Conservation (phyloP, 768 basidiomycete species). For the Hemileccinum rubropunctum region DNA sequence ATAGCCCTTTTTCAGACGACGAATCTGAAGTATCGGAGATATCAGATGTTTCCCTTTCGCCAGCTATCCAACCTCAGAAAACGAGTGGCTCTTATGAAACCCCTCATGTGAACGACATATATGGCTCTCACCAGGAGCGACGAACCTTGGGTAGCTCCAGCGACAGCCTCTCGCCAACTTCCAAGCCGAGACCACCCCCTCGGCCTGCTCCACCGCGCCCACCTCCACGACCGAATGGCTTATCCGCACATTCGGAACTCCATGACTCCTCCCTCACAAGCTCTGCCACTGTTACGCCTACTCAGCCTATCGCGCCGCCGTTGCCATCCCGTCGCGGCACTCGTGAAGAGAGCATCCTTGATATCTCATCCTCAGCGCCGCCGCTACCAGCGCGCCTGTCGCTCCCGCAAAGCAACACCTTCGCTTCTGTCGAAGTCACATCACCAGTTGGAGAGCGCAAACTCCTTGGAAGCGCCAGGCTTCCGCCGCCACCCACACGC, state of each 20-base stretch:
- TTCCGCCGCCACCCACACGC: slow-evolving; percentile 75
- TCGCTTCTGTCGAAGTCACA: slow-evolving; percentile 16
- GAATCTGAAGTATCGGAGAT: slow-evolving; percentile 29
- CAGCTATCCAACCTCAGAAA: slow-evolving; percentile 5
- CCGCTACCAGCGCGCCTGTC: slow-evolving; percentile 38
- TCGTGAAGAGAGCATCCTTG: slow-evolving; percentile 9
- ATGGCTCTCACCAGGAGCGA: slow-evolving; percentile 4
- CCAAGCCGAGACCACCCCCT: slow-evolving; percentile 23
- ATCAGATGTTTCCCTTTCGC: slow-evolving; percentile 13
- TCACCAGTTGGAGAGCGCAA: slow-evolving; percentile 26
- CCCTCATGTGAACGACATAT: background rate
- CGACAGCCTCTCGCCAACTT: slow-evolving; percentile 12
- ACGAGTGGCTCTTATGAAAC: slow-evolving; percentile 3
- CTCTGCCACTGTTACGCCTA: slow-evolving; percentile 8
- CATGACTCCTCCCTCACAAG: background rate
- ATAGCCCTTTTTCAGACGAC: slow-evolving; percentile 32
- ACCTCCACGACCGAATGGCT: slow-evolving; percentile 13
- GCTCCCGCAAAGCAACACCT: background rate
- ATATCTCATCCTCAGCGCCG: slow-evolving; percentile 14
- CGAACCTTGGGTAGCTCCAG: slow-evolving; percentile 23
- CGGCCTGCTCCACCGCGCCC: slow-evolving; percentile 22
- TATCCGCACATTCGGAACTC: background rate
- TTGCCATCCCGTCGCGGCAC: slow-evolving; percentile 38
- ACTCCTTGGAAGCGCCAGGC: slow-evolving; percentile 31
- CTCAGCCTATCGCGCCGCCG: slow-evolving; percentile 30